phyloP scores from a whole-genome alignment of 2,329 filamentous ascomycete species.

The Arthrobotrys entomopaga region DNA sequence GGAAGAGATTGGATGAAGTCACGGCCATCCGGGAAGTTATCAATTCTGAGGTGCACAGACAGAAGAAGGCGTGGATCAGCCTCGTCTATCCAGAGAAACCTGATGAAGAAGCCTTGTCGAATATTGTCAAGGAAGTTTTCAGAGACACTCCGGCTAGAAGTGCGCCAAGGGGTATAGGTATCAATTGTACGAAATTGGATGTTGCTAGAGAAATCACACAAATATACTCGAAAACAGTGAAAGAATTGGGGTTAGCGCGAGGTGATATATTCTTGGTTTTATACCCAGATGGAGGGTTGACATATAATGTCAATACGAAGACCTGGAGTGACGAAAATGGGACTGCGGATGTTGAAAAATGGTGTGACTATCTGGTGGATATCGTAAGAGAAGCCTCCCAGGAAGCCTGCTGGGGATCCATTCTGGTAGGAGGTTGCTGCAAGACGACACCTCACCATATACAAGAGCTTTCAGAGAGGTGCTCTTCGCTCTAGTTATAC shows the following conservation, averaged over 20 bases:
- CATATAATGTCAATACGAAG: constrained; percentile 47
- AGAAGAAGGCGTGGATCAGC: constrained; percentile 38
- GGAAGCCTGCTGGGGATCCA: constrained; percentile 29
- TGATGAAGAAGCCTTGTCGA: constrained; percentile 3
- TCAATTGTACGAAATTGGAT: constrained; percentile 47
- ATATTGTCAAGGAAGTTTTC: constrained; percentile 31
- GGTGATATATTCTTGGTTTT: constrained; percentile 21
- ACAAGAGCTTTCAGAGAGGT: neutral
- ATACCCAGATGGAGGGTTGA: constrained; percentile 45
- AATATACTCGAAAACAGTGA: constrained; percentile 31
- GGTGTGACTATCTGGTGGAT: constrained; percentile 20
- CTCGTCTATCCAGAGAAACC: constrained; percentile 32
- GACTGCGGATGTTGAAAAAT: constrained; percentile 30
- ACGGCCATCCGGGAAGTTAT: constrained; percentile 23
- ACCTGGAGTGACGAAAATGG: constrained; percentile 37
- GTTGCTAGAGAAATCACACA: constrained; percentile 13
- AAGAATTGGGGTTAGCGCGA: neutral
- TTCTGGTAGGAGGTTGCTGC: constrained; percentile 43
- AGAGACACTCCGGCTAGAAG: neutral
- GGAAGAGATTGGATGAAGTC: constrained; percentile 37
- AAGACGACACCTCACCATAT: constrained; percentile 46
- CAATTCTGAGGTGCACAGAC: constrained; percentile 14
- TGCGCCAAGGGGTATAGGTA: constrained; percentile 33
- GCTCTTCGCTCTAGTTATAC: neutral
- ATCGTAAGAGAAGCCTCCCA: constrained; percentile 6